Evolutionary conservation across 129 eudicot species (phyloP), one percentile per base, ranked within the genome.

Genomic region (Mikania micrantha): DNA sequence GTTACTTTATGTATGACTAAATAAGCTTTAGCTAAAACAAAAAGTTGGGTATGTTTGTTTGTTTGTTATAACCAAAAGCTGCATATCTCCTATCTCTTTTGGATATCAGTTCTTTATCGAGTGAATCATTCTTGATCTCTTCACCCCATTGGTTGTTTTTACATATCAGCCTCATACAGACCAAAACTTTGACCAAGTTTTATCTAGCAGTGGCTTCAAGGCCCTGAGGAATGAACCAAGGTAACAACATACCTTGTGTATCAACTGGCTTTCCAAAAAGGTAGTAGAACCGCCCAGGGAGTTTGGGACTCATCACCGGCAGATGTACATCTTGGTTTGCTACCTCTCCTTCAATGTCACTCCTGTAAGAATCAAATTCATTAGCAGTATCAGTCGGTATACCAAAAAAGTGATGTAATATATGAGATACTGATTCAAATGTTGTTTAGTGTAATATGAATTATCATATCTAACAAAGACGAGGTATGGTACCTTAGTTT

Each of bases 251-350:
- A 83, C 97, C 95, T 83, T 72, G 61, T 64, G 94, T 88, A 29
- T 83, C 88, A 17, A 91, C 80, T 35, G 97, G 87, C 77, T 82
- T 88, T 61, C 94, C 94, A 65, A 91, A 82, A 22, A 59, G 71
- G 77, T 74, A 91, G 62, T 91, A 91, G 17, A 88, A 88, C 36
- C 97, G 93, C 24, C 97, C 97, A 2, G 97, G 97, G 73, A 85
- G 67, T 66, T 91, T 91, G n/a, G 96, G 97, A 42, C 78, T 58
- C 48, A 87, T 44, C 72, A 82, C 29, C 34, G 97, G 97, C 69
- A 91, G 60, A 75, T 85, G 89, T 35, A 76, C 58, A 47, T 83
- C 84, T 81, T 91, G 94, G 72, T 91, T 88, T 49, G 84, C 78
- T 12, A 91, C 91, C 65, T 91, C 97, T 56, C 96, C 96, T 67